Evolutionary conservation across 1,139 yeast genomes (phyloP), one percentile per base, ranked within the genome.

Genomic region (Pichia sp.): DNA sequence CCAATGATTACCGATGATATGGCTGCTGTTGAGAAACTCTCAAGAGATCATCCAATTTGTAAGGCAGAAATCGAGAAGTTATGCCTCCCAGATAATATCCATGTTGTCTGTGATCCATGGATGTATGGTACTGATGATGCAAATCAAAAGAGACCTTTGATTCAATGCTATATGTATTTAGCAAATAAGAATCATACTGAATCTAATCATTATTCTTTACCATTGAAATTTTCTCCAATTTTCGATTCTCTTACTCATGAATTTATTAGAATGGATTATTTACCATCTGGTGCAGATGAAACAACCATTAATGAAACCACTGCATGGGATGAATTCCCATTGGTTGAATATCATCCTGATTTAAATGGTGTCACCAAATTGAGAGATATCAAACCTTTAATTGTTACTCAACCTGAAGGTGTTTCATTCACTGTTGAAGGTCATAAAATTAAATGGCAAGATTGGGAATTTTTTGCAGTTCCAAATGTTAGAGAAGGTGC

Each of bases 401-500:
- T 81, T 51, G 74, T 84, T 38, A 62, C 71, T 34, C 95, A 85
- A 65, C 94, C 95, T 40, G 93, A 85, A 55, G 95, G 95, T 48
- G 83, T 94, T 18, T 81, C 91, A 1, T 85, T 82, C 65, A 54
- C 69, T n/a, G 63, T 77, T 38, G 54, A 74, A 14, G 84, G 84
- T 31, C 64, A 72, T 40, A 79, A 77, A 61, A 75, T 85, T 49
- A 65, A 70, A 46, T 85, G 95, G 96, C 94, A 84, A 67, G 91
- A 85, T 40, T 85, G 95, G 95, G 83, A 79, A 60, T 84, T 85
- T 68, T 72, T 85, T 61, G 84, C 82, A 31, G 74, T 80, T 37
- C 69, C 84, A 47, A 78, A 78, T 54, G 79, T 77, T 39, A 81
- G 95, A 69, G 95, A 85, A 67, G 95, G 95, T 52, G 72, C 83